These are phyloP conservation scores for Eutrema yunnanense DNA, from an alignment of 345 rosid species.

Conservation along the genomic window DNA sequence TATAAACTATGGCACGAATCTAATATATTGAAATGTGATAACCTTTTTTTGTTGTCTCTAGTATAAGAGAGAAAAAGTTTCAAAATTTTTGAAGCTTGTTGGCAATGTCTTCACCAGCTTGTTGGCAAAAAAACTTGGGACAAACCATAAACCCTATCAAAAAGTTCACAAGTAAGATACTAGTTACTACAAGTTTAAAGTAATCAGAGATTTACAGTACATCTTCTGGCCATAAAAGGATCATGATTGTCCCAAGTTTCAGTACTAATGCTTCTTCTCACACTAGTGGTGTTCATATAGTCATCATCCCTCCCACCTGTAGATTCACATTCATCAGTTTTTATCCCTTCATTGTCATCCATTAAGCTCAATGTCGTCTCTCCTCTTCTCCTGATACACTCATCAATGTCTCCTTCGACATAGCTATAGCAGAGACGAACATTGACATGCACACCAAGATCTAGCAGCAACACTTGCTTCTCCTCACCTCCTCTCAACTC, in stretches of 20 bases:
- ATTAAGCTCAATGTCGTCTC: slow-evolving; percentile 43
- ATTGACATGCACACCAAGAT: slow-evolving; percentile 39
- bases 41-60: no score
- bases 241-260: slow-evolving; percentile 59
- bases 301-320: slow-evolving; percentile 25
- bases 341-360: slow-evolving; percentile 2
- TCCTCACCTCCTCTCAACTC: slow-evolving; percentile 66
- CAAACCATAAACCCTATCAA: no score
- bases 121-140: no score
- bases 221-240: slow-evolving; percentile 77
- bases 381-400: slow-evolving; percentile 46
- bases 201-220: slow-evolving; percentile 38
- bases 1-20: no score
- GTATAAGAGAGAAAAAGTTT: no score
- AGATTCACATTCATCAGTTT: slow-evolving; percentile 35
- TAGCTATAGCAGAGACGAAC: slow-evolving; percentile 64
- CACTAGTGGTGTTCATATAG: slow-evolving; percentile 26
- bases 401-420: slow-evolving; percentile 51
- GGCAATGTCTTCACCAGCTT: no score
- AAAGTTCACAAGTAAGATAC: neutral
- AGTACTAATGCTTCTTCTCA: slow-evolving; percentile 51
- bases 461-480: slow-evolving; percentile 45
- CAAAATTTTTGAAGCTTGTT: no score
- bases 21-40: no score
- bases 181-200: neutral